Percentiles rank a stretch among this genome's conserved stretches.
These are phyloP conservation scores for Phytophthora constricta DNA, from an alignment of 352 stramenopile genomes.

Conservation along the genomic window DNA sequence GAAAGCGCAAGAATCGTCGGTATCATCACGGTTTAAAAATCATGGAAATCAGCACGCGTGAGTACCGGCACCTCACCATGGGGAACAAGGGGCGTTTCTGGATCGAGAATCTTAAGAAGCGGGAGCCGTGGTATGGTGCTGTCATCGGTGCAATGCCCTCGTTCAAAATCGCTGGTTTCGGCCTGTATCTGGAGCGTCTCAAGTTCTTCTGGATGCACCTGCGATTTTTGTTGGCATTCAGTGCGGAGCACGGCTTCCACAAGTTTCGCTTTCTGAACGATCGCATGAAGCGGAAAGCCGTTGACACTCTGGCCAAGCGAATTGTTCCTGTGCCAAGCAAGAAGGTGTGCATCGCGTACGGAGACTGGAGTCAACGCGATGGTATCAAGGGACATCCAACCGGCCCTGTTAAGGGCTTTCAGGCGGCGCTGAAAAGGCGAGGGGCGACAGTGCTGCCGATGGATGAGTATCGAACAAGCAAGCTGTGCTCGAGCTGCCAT, in stretches of 20 bases:
- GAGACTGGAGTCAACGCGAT: constrained; percentile 15
- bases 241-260: not conserved
- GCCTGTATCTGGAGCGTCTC: constrained; percentile 3
- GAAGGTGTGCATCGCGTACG: constrained; percentile 16
- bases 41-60: not conserved
- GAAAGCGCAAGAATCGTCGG: not conserved
- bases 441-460: constrained; percentile 15
- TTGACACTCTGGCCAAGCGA: constrained; percentile 8
- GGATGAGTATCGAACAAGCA: constrained; percentile 24
- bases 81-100: not conserved
- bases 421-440: constrained; percentile 13
- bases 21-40: not conserved
- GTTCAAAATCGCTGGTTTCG: constrained; percentile 26
- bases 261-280: not conserved
- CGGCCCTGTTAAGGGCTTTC: constrained; percentile 19
- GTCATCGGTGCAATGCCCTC: constrained; percentile 16
- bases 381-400: constrained; percentile 14
- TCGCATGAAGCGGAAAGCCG: constrained; percentile 4
- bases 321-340: not conserved
- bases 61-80: constrained; percentile 13
- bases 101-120: constrained; percentile 16
- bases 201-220: constrained; percentile 13
- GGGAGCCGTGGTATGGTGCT: constrained; percentile 13
- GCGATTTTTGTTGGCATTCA: constrained; percentile 7
- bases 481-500: constrained; percentile 18